phyloP scores from a whole-genome alignment of 2,329 filamentous ascomycete genomes.

The Lizonia empirigonia region DNA sequence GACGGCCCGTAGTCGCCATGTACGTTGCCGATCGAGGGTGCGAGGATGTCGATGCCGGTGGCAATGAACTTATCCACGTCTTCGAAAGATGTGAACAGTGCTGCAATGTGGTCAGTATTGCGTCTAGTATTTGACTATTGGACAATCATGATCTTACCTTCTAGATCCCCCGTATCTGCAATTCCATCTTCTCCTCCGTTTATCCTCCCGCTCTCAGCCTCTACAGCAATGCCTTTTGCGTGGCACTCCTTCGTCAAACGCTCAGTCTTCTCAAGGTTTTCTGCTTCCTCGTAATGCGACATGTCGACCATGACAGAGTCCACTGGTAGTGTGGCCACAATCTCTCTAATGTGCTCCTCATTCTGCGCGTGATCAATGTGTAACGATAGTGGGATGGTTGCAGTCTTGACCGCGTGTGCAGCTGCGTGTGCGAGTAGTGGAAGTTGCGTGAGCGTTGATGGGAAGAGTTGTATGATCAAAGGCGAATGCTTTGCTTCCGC shows the following conservation, averaged over 20 bases:
- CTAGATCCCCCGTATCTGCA: constrained; percentile 66
- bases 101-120: constrained; percentile 9
- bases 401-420: constrained; percentile 49
- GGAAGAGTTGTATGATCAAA: constrained; percentile 47
- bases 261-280: constrained; percentile 68
- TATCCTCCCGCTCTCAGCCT: constrained; percentile 73
- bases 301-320: constrained; percentile 81
- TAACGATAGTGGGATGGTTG: constrained; percentile 52
- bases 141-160: constrained; percentile 50
- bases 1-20: constrained; percentile 73
- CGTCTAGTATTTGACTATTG: not conserved
- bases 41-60: constrained; percentile 73
- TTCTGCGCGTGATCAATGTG: constrained; percentile 57
- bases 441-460: constrained; percentile 71
- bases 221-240: constrained; percentile 67
- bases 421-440: constrained; percentile 54
- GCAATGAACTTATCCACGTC: constrained; percentile 72
- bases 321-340: constrained; percentile 60
- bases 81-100: constrained; percentile 67
- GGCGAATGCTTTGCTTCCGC: constrained; percentile 44
- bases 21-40: constrained; percentile 75
- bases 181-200: constrained; percentile 77
- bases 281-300: constrained; percentile 73
- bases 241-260: constrained; percentile 67
- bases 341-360: constrained; percentile 50